Conservation (phyloP, 1,284 basidiomycete genomes). For the Ustilago bromivora region DNA sequence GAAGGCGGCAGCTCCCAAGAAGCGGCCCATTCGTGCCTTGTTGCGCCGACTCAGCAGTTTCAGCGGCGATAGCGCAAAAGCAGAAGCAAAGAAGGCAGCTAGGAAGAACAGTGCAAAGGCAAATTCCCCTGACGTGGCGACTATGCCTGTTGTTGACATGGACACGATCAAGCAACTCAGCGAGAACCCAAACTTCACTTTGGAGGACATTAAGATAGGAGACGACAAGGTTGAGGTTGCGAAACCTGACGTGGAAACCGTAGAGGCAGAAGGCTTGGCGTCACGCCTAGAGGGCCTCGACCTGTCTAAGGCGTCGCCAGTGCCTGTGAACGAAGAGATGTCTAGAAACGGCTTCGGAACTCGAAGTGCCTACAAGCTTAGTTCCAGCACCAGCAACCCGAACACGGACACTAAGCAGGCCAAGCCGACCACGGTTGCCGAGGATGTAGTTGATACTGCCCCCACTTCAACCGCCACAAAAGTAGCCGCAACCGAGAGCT, state of each 20-base stretch:
- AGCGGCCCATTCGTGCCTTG: conserved; percentile 25
- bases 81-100: conserved; percentile 7
- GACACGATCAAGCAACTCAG: conserved; percentile 34
- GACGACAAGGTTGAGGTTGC: background rate
- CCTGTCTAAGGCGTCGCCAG: conserved; percentile 30
- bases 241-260: background rate
- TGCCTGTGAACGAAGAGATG: conserved; percentile 44
- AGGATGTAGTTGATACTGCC: background rate
- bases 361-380: conserved; percentile 36
- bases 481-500: background rate
- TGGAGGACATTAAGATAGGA: background rate
- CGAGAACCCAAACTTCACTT: conserved; percentile 7
- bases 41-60: conserved; percentile 55
- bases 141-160: conserved; percentile 46
- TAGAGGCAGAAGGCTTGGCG: background rate
- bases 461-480: background rate
- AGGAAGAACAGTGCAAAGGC: conserved; percentile 27
- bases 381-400: background rate
- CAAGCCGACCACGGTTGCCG: background rate
- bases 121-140: conserved; percentile 33
- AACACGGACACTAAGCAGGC: background rate
- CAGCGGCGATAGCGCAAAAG: conserved; percentile 23
- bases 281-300: conserved; percentile 16
- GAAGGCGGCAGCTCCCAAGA: conserved; percentile 14
- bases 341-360: conserved; percentile 49